Evolutionary conservation across 495 filamentous ascomycete genomes (phyloP), one percentile per base, ranked within the genome.

Genomic region (Podospora fimiseda): DNA sequence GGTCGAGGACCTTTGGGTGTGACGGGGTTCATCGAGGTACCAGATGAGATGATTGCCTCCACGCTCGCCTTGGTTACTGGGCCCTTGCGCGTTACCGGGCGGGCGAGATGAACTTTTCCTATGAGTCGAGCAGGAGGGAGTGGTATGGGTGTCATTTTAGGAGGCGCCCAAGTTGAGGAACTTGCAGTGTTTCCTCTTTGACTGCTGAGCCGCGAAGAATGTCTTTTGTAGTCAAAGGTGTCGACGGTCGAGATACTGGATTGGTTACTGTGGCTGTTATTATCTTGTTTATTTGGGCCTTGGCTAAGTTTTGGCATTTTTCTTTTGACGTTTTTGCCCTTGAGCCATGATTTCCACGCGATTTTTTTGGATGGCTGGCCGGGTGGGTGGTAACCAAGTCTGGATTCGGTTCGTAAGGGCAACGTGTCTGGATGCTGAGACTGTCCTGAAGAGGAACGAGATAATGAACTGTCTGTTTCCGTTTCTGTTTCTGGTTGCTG

Each of bases 321-420:
- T 3, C 50, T 39, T 21, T 39, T 52, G 9, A 18, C 43, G 9
- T 22, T 43, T 15, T n/a, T 36, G 0, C 36, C 52, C 21, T 55
- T 59, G 43, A 58, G 40, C 64, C 64, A 63, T 11, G 57, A 57
- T n/a, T n/a, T n/a, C 64, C 64, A 67, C 0, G 59, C 51, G 18
- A 60, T 50, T 13, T 56, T 64, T 7, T 53, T 50, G 3, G 9
- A 16, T 2, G 45, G 20, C n/a, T 44, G 19, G 14, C 43, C 38
- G 11, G 49, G 52, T 16, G 56, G 61, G 9, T 55, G 41, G 9
- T 59, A 47, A 1, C 30, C 48, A 2, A 52, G 15, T 14, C 47
- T 49, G 9, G 56, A 58, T 22, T 53, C 43, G 6, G 54, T 14
- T 23, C 56, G 44, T 0, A 59, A 46, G 8, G 55, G 50, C 8